Evolutionary conservation across 2,329 filamentous ascomycete species (phyloP).

Genomic region (Penicillium sp.): DNA sequence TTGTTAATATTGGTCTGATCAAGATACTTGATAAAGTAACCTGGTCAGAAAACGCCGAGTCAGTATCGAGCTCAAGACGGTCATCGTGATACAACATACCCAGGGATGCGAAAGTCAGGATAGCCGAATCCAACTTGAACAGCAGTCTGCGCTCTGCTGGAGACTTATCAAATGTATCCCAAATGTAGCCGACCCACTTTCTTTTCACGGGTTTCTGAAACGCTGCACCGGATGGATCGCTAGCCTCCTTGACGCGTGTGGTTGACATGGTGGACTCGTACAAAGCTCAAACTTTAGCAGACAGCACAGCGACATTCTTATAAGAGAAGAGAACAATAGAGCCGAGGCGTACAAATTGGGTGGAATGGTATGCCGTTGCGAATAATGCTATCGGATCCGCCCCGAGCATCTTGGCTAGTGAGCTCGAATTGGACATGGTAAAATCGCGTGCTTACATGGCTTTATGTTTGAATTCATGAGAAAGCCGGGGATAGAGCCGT

Average conservation of each 20-base stretch:
- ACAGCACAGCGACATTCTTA: not conserved
- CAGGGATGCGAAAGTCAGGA: slow-evolving; percentile 46
- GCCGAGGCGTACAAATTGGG: not conserved
- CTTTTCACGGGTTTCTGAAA: slow-evolving; percentile 28
- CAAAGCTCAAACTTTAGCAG: not conserved
- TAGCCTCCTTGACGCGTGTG: slow-evolving; percentile 6
- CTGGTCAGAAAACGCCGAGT: slow-evolving; percentile 21
- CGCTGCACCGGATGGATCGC: slow-evolving; percentile 7
- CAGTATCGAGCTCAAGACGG: not conserved
- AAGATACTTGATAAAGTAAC: slow-evolving; percentile 50
- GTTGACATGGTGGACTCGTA: slow-evolving; percentile 16
- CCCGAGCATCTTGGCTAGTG: not conserved
- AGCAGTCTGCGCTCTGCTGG: slow-evolving; percentile 47
- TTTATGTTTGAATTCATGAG: not conserved
- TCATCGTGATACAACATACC: slow-evolving; percentile 25
- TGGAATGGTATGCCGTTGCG: not conserved
- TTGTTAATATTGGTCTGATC: slow-evolving; percentile 46
- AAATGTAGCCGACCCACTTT: slow-evolving; percentile 49
- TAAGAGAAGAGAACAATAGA: not conserved
- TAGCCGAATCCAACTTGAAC: slow-evolving; percentile 47
- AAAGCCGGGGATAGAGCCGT: not conserved
- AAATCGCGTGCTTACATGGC: slow-evolving; percentile 6
- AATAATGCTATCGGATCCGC: not conserved
- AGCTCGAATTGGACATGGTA: not conserved
- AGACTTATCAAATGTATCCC: slow-evolving; percentile 51